These are phyloP conservation scores for Geotrichum cucujoidarum DNA, from an alignment of 1,139 yeast species.

Conservation along the genomic window DNA sequence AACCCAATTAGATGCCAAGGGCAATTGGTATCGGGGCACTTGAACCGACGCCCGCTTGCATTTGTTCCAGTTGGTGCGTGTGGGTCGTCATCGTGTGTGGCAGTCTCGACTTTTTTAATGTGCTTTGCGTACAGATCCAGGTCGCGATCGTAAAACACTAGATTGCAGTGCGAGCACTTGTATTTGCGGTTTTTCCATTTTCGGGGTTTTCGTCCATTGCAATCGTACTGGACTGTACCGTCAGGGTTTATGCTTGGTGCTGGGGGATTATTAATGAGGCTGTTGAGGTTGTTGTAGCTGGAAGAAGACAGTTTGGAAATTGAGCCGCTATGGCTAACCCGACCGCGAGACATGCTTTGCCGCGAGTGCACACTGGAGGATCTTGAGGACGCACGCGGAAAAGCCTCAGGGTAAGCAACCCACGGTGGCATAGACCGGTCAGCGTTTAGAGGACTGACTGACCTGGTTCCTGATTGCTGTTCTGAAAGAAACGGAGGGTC, in stretches of 20 bases:
- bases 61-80: conserved; percentile 12
- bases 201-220: conserved; percentile 31
- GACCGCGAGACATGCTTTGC: neutral
- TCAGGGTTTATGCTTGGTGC: conserved; percentile 14
- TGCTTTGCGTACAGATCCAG: conserved; percentile 28
- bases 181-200: conserved; percentile 31
- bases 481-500: neutral
- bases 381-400: neutral
- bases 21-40: conserved; percentile 29
- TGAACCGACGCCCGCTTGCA: conserved; percentile 28
- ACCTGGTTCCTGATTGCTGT: neutral
- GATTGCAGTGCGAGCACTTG: conserved; percentile 31
- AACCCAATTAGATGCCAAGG: conserved; percentile 33
- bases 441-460: neutral
- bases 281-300: neutral
- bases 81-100: conserved; percentile 18
- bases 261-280: conserved; percentile 7
- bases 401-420: neutral
- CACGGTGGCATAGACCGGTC: neutral
- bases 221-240: conserved; percentile 22
- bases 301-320: neutral
- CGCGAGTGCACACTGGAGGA: neutral
- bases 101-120: conserved; percentile 26
- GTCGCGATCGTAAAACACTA: conserved; percentile 27
- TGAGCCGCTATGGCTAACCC: neutral